phyloP scores from a whole-genome alignment of 2,329 filamentous ascomycete genomes.

The Diaporthe sp. region DNA sequence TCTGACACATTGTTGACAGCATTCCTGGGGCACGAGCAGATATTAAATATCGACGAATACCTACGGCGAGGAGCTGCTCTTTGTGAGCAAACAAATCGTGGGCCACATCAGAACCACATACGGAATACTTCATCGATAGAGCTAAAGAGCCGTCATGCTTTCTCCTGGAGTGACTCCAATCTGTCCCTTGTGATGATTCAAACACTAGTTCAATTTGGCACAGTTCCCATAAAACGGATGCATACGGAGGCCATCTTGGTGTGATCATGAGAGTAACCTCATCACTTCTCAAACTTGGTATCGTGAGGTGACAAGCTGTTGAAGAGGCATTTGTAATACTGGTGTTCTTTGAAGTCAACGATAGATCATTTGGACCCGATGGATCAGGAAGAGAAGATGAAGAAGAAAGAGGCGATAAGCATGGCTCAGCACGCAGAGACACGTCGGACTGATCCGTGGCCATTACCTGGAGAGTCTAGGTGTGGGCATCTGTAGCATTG shows the following conservation, averaged over 20 bases:
- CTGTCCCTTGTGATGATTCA: background rate
- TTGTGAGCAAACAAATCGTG: no score
- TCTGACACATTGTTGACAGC: background rate
- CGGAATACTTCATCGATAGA: background rate
- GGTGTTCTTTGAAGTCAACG: background rate
- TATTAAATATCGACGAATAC: no score
- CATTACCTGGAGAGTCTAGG: background rate
- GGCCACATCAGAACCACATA: background rate
- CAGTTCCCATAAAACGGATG: background rate
- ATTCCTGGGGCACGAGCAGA: background rate
- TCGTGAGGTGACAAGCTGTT: background rate
- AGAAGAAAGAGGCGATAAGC: no score
- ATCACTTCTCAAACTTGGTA: background rate
- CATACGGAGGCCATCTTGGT: background rate
- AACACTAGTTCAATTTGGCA: background rate
- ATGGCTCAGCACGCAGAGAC: no score
- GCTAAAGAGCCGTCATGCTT: background rate
- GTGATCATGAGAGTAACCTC: background rate
- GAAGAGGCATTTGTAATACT: background rate
- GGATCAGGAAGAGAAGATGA: no score
- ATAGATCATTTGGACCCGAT: no score
- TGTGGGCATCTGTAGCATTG: no score
- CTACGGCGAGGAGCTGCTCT: background rate
- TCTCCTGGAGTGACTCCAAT: background rate
- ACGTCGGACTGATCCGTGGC: background rate